Percentiles rank a stretch among this genome's conserved stretches.
Evolutionary conservation across 2,329 filamentous ascomycete genomes (phyloP).

Genomic region (Fusarium gaditjirri): DNA sequence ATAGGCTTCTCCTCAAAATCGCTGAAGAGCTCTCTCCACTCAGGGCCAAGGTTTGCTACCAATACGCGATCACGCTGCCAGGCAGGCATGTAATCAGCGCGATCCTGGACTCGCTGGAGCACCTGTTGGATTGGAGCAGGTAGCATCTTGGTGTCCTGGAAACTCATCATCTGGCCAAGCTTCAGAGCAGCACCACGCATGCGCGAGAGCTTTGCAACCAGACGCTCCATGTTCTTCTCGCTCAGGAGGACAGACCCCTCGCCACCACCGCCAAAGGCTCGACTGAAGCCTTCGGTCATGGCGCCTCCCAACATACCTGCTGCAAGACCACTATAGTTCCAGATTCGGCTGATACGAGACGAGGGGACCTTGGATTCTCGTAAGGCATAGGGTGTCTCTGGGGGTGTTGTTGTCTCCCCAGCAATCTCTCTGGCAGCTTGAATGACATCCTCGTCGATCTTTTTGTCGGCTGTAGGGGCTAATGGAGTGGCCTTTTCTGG

Average conservation of each 20-base stretch:
- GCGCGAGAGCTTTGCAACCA: slow-evolving; percentile 90
- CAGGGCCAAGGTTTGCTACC: slow-evolving; percentile 76
- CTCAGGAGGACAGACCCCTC: slow-evolving; percentile 87
- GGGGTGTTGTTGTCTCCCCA: slow-evolving; percentile 17
- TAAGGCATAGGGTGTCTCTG: slow-evolving; percentile 69
- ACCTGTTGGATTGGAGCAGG: slow-evolving; percentile 88
- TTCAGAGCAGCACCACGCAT: slow-evolving; percentile 99
- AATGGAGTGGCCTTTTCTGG: background rate
- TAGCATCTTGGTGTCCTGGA: slow-evolving; percentile 96
- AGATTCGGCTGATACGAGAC: slow-evolving; percentile 84
- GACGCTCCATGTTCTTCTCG: slow-evolving; percentile 88
- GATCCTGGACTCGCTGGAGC: slow-evolving; percentile 92
- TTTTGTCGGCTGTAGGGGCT: slow-evolving; percentile 4
- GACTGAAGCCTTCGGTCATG: slow-evolving; percentile 83
- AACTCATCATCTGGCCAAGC: slow-evolving; percentile 96
- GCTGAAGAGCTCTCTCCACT: slow-evolving; percentile 86
- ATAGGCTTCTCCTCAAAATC: slow-evolving; percentile 92
- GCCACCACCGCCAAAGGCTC: slow-evolving; percentile 75
- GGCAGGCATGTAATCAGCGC: slow-evolving; percentile 97
- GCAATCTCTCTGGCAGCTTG: slow-evolving; percentile 45
- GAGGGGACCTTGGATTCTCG: slow-evolving; percentile 91
- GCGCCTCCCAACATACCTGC: slow-evolving; percentile 96
- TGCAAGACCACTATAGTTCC: slow-evolving; percentile 94
- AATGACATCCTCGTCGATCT: slow-evolving; percentile 28
- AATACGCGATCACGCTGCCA: slow-evolving; percentile 92